phyloP scores from a whole-genome alignment of 2,329 filamentous ascomycete species.

The Apiospora phragmitis region DNA sequence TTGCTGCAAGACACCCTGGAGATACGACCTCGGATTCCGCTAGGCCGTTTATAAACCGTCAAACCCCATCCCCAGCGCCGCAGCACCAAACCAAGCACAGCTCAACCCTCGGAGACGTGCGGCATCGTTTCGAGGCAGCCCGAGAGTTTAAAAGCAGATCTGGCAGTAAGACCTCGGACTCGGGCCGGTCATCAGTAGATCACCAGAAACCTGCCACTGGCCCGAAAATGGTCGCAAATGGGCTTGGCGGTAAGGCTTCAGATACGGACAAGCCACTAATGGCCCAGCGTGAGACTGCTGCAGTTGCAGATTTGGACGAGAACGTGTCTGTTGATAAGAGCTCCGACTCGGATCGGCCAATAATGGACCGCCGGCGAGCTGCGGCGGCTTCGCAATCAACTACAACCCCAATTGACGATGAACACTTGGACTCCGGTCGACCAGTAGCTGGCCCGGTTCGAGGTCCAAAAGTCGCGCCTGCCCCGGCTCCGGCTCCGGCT shows the following conservation, averaged over 20 bases:
- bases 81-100: too few species aligned
- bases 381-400: background rate
- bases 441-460: background rate
- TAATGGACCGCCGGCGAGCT: background rate
- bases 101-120: too few species aligned
- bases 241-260: background rate
- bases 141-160: background rate
- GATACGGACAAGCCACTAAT: background rate
- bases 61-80: background rate
- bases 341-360: background rate
- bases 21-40: too few species aligned
- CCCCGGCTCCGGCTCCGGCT: background rate
- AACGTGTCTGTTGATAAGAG: background rate
- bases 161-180: background rate
- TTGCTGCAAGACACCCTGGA: background rate
- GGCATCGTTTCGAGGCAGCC: too few species aligned
- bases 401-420: background rate
- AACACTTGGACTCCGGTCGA: background rate
- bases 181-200: background rate
- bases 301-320: background rate
- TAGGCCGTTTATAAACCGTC: background rate
- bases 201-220: background rate
- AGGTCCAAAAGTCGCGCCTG: background rate
- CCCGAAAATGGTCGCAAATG: background rate
- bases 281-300: background rate